Conservation (phyloP, 106 monocot species). For the Platanthera guangdongensis region DNA sequence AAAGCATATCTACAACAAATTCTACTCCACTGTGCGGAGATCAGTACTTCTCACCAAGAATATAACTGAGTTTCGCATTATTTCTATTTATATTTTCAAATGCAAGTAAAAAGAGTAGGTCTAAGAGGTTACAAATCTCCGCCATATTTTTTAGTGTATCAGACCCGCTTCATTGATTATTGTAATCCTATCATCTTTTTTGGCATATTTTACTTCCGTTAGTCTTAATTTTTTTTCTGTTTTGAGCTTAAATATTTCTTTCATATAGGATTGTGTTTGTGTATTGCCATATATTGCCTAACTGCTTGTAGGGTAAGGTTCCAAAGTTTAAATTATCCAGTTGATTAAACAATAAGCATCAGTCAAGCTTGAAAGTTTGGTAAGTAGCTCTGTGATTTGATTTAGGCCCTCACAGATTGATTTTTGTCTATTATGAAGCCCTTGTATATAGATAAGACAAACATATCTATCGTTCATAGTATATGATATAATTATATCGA, state of each 20-base stretch:
- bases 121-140: neutral
- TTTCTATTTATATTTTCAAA: neutral
- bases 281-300: neutral
- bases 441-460: neutral
- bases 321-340: neutral
- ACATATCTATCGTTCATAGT: neutral
- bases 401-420: neutral
- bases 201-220: neutral
- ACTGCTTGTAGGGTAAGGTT: neutral
- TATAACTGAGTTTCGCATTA: neutral
- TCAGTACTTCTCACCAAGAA: neutral
- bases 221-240: neutral
- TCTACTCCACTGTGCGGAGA: neutral
- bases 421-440: too few species aligned
- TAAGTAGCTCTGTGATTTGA: neutral
- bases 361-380: neutral
- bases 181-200: neutral
- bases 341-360: neutral
- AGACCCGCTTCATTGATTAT: neutral
- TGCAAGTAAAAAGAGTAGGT: neutral
- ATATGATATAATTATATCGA: too few species aligned
- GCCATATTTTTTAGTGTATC: neutral
- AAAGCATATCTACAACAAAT: neutral
- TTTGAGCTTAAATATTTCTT: neutral
- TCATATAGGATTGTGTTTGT: neutral